Evolutionary conservation across 805 yeast species (phyloP), one percentile per base, ranked within the genome.

Genomic region (Sugiyamaella valdiviana): DNA sequence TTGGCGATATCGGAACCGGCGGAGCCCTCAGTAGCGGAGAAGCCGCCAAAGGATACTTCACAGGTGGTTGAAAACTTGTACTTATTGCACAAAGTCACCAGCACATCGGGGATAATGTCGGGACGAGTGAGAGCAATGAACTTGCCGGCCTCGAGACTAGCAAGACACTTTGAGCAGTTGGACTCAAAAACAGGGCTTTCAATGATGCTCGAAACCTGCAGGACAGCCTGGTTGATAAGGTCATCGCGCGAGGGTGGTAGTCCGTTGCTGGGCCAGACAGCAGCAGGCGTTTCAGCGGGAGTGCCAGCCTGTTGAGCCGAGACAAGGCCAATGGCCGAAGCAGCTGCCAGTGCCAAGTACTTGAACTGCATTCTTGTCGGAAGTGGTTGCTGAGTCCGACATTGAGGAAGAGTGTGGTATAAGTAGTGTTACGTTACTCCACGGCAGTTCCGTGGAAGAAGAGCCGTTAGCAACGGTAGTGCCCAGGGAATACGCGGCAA

Each of bases 1-100:
- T 77, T 75, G 14, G 75, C 63, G 52, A 77, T 75, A 14, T 75
- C 72, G 50, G 78, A 75, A 55, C 78, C 79, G 1, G 57, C 51
- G 14, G 24, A 21, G 10, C 24, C 24, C 20, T 39, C 22, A 22
- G 42, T 17, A 17, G 7, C 16, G 24, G 24, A 39, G 42, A 39
- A 39, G 9, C 24, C 42, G 10, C 24, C 20, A 20, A 16, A 39
- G n/a, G 15, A 21, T 5, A 22, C 42, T 20, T 39, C 42, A 39
- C 42, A 39, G 5, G 16, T 2, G 7, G 24, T 22, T 14, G 24
- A 17, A 23, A 22, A 17, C 20, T 19, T 5, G 26, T 19, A 19
- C 15, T 17, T 22, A 15, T 39, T 38, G 39, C 47, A 44, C 19
- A 44, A 20, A 4, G 37, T 10, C 5, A 17, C 17, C 42, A 44